These are phyloP conservation scores for Thelonectria discophora DNA, from an alignment of 2,329 filamentous ascomycete species.

Conservation along the genomic window DNA sequence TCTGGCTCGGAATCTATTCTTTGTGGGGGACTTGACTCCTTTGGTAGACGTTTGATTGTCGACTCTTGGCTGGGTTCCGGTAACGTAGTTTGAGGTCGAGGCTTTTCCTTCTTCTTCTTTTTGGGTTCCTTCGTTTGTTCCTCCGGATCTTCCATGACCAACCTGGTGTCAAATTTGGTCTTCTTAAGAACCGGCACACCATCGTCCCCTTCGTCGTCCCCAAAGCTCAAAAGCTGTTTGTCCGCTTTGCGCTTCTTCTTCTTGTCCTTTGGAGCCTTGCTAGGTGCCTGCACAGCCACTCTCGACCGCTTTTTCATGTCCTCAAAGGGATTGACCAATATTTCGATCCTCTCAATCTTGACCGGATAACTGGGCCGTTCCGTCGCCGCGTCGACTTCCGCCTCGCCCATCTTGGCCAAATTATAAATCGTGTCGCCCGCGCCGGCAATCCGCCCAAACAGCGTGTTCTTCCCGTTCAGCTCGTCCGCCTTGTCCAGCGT, in stretches of 20 bases:
- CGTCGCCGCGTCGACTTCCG: conserved; percentile 78
- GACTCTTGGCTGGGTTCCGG: conserved; percentile 28
- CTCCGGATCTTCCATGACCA: conserved; percentile 67
- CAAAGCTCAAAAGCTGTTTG: conserved; percentile 83
- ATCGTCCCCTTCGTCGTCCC: conserved; percentile 69
- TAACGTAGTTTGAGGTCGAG: conserved; percentile 23
- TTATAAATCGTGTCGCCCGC: conserved; percentile 97
- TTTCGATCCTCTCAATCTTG: conserved; percentile 77
- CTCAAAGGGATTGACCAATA: conserved; percentile 83
- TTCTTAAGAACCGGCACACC: conserved; percentile 73
- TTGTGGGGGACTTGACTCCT: conserved; percentile 26
- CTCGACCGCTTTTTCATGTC: conserved; percentile 78
- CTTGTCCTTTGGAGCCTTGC: conserved; percentile 61
- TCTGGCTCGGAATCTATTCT: conserved; percentile 35
- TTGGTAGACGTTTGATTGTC: conserved; percentile 18
- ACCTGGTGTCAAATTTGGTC: conserved; percentile 79
- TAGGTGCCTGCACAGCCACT: conserved; percentile 58
- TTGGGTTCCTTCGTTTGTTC: conserved; percentile 40
- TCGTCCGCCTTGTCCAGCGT: conserved; percentile 87
- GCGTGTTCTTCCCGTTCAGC: conserved; percentile 86
- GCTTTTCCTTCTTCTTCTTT: conserved; percentile 44
- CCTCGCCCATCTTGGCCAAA: conserved; percentile 90
- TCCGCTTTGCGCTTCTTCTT: conserved; percentile 78
- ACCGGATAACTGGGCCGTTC: conserved; percentile 89
- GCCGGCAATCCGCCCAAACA: conserved; percentile 91